A percentile compares a stretch with the other conserved stretches of the same genome.
phyloP scores from a whole-genome alignment of 1,139 yeast genomes.

The Blastobotrys aristatus region DNA sequence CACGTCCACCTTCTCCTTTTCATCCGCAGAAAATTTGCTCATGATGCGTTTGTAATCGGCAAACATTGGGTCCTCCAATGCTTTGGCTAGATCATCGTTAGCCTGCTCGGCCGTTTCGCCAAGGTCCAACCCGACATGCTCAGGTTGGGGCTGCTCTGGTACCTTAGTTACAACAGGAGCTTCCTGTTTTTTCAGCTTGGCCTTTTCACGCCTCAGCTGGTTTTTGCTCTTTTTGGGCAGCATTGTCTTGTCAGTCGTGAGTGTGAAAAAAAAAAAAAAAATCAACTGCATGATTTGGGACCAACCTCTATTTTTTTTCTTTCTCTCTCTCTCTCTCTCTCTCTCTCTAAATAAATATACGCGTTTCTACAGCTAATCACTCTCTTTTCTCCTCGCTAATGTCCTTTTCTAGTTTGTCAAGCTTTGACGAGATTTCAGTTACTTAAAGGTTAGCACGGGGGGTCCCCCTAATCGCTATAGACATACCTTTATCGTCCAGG shows the following conservation, averaged over 20 bases:
- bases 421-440: conserved; percentile 11
- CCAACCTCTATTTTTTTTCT: background rate
- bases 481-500: conserved; percentile 17
- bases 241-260: background rate
- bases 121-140: conserved; percentile 11
- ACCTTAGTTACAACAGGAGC: too few species aligned
- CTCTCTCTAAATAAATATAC: background rate
- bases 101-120: conserved; percentile 15
- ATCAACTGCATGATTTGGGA: background rate
- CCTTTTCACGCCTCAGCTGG: conserved; percentile 59
- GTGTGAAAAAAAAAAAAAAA: background rate
- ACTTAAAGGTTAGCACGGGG: conserved; percentile 9
- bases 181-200: conserved; percentile 43
- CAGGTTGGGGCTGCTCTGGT: conserved; percentile 1
- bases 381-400: background rate
- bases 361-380: background rate
- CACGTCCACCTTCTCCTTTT: conserved; percentile 14
- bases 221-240: conserved; percentile 31
- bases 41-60: conserved; percentile 43
- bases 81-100: conserved; percentile 22
- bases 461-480: background rate
- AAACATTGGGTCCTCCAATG: conserved; percentile 38
- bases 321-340: background rate
- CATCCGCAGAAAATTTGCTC: conserved; percentile 38
- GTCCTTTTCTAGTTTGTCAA: conserved; percentile 15